Evolutionary conservation across 2,329 filamentous ascomycete genomes (phyloP).

Genomic region (Trichoderma polysporum): DNA sequence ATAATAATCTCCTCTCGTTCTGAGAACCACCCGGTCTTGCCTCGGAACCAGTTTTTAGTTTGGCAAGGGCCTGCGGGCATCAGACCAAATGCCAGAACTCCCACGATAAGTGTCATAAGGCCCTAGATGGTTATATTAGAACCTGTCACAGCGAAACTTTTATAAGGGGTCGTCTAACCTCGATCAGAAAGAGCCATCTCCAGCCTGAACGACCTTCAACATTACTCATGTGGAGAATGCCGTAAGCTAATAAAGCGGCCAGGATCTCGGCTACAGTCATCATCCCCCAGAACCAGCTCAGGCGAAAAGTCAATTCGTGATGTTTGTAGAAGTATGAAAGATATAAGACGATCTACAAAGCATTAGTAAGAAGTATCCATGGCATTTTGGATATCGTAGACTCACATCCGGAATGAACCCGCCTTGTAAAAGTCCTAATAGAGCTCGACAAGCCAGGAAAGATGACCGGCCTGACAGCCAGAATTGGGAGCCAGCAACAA

Average conservation of each 20-base stretch:
- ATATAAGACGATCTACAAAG: conserved; percentile 46
- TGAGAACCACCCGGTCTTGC: conserved; percentile 44
- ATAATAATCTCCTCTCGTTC: conserved; percentile 52
- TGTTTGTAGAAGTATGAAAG: conserved; percentile 75
- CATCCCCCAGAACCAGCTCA: conserved; percentile 69
- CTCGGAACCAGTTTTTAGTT: conserved; percentile 53
- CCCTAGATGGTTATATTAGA: not conserved
- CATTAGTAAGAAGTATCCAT: conserved; percentile 13
- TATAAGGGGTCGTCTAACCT: not conserved
- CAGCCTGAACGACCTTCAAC: conserved; percentile 40
- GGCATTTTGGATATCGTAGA: not conserved
- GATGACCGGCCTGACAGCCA: conserved; percentile 40
- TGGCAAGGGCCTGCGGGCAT: conserved; percentile 37
- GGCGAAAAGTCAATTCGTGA: conserved; percentile 63
- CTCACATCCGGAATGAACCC: conserved; percentile 47
- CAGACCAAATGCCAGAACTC: conserved; percentile 25
- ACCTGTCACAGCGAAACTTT: no score
- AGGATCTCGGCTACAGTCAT: conserved; percentile 56
- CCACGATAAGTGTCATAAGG: conserved; percentile 33
- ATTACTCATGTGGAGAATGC: conserved; percentile 40
- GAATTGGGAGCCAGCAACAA: conserved; percentile 51
- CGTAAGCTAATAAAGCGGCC: conserved; percentile 49
- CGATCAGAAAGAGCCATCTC: conserved; percentile 34
- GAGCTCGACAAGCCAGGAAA: conserved; percentile 39
- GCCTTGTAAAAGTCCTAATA: conserved; percentile 45